phyloP scores from a whole-genome alignment of 306 rosid genomes.

The Aeschynomene evenia region DNA sequence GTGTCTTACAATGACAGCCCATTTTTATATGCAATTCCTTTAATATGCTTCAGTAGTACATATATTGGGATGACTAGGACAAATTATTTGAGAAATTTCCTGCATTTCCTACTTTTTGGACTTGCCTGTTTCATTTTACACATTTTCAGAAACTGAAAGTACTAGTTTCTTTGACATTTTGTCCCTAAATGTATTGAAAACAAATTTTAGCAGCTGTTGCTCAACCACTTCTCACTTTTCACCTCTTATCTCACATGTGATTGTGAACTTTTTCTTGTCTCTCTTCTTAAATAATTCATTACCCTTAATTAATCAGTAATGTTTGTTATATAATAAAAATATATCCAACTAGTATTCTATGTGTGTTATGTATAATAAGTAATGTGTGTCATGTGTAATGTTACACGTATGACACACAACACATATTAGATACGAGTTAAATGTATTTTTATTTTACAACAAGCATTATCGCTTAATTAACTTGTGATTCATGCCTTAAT shows the following conservation, averaged over 20 bases:
- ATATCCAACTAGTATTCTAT: too few relatives aligned
- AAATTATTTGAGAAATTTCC: conserved; percentile 39
- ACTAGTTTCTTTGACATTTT: conserved; percentile 38
- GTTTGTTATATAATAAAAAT: too few relatives aligned
- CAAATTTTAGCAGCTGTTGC: conserved; percentile 37
- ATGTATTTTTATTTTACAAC: too few relatives aligned
- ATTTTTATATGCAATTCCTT: not conserved
- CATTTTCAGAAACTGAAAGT: conserved; percentile 23
- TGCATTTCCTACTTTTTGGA: conserved; percentile 29
- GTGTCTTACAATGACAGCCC: conserved; percentile 16
- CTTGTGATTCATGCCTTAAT: not conserved
- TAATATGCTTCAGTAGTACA: not conserved
- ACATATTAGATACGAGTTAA: too few relatives aligned
- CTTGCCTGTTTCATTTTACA: conserved; percentile 35
- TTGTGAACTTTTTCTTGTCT: conserved; percentile 37
- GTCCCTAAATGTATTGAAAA: conserved; percentile 36
- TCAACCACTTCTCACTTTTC: conserved; percentile 52
- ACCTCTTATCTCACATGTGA: conserved; percentile 46
- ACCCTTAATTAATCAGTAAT: too few relatives aligned
- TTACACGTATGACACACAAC: too few relatives aligned
- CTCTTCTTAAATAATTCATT: conserved; percentile 17
- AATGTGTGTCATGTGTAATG: too few relatives aligned
- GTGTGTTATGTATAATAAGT: too few relatives aligned
- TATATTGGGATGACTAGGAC: conserved; percentile 21
- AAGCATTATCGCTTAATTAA: too few relatives aligned